Evolutionary conservation across 2,329 filamentous ascomycete genomes (phyloP).

Genomic region (Fusarium vanettenii): DNA sequence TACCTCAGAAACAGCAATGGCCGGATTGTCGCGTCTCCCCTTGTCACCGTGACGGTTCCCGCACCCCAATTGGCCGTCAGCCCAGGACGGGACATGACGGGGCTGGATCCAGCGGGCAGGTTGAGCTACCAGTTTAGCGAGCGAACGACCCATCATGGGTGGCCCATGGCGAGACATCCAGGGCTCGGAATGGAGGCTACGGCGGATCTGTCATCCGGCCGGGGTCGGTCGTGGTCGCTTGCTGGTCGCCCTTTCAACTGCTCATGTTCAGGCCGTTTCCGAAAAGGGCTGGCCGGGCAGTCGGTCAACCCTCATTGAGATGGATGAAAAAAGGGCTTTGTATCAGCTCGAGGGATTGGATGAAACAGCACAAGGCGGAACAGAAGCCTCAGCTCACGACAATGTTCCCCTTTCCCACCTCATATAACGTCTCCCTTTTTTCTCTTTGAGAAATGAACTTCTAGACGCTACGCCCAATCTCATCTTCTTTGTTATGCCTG

Average conservation of each 20-base stretch:
- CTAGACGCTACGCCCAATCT: slow-evolving; percentile 38
- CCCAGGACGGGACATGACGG: slow-evolving; percentile 41
- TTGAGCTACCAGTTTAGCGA: slow-evolving; percentile 44
- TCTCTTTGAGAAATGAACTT: slow-evolving; percentile 29
- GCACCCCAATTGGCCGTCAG: slow-evolving; percentile 37
- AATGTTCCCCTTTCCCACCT: slow-evolving; percentile 19
- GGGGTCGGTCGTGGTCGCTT: slow-evolving; percentile 25
- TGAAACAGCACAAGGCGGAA: not conserved
- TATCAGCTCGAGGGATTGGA: not conserved
- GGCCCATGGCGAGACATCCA: slow-evolving; percentile 39
- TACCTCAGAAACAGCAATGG: slow-evolving; percentile 12
- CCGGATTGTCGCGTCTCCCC: slow-evolving; percentile 16
- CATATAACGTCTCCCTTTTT: slow-evolving; percentile 22
- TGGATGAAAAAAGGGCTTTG: not conserved
- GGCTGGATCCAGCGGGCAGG: slow-evolving; percentile 46
- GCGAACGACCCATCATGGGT: slow-evolving; percentile 39
- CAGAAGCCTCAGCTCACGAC: not conserved
- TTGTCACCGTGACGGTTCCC: slow-evolving; percentile 27
- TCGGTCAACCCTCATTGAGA: slow-evolving; percentile 1
- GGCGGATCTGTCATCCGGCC: slow-evolving; percentile 44
- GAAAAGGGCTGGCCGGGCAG: slow-evolving; percentile 25
- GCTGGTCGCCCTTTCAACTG: slow-evolving; percentile 32
- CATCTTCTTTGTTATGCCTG: slow-evolving; percentile 39
- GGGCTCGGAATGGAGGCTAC: slow-evolving; percentile 41
- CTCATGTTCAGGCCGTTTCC: slow-evolving; percentile 26